phyloP scores from a whole-genome alignment of 2,329 filamentous ascomycete genomes.

The Colletotrichum sansevieriae region DNA sequence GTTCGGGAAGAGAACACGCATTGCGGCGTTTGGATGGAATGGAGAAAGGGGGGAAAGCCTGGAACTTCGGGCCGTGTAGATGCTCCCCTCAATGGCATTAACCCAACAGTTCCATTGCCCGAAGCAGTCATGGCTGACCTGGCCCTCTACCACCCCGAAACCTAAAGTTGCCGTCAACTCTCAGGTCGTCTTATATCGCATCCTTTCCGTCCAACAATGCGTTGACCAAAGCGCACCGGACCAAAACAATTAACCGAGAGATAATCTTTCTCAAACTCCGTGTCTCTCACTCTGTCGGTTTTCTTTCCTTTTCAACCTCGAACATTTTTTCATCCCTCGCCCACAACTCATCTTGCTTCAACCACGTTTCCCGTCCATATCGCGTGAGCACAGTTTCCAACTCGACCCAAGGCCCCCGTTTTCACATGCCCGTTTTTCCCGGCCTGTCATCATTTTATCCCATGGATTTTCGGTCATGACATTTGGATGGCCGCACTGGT shows the following conservation, averaged over 20 bases:
- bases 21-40: slow-evolving; percentile 20
- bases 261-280: slow-evolving; percentile 23
- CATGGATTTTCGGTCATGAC: slow-evolving; percentile 37
- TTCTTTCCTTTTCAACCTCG: slow-evolving; percentile 19
- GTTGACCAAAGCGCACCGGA: slow-evolving; percentile 17
- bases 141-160: slow-evolving; percentile 24
- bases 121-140: slow-evolving; percentile 28
- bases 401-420: slow-evolving; percentile 18
- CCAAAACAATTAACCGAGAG: slow-evolving; percentile 11
- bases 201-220: slow-evolving; percentile 26
- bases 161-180: slow-evolving; percentile 24
- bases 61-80: not conserved
- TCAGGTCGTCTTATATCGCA: slow-evolving; percentile 14
- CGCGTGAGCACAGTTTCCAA: slow-evolving; percentile 3
- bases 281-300: not conserved
- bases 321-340: not conserved
- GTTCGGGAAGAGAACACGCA: slow-evolving; percentile 24
- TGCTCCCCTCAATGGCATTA: slow-evolving; percentile 14
- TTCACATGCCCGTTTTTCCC: slow-evolving; percentile 33
- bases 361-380: slow-evolving; percentile 9
- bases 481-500: slow-evolving; percentile 28
- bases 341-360: not conserved
- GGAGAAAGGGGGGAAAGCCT: slow-evolving; percentile 4
- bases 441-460: slow-evolving; percentile 35
- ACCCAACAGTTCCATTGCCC: slow-evolving; percentile 15